Evolutionary conservation across 1,284 basidiomycete genomes (phyloP).

Genomic region (Ceratobasidium sp.): DNA sequence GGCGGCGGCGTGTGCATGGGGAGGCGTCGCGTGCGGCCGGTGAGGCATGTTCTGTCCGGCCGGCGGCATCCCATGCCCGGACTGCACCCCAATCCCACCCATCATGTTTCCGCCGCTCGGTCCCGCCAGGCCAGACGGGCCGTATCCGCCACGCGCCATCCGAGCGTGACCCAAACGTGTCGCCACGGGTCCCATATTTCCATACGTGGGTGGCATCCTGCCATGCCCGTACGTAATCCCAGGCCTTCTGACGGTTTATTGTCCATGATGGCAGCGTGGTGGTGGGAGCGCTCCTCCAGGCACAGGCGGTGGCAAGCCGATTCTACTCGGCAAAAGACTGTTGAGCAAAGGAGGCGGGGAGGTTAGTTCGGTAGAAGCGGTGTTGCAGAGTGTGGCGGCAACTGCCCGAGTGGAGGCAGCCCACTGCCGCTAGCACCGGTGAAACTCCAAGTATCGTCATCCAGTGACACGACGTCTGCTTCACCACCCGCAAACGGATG

Average conservation of each 20-base stretch:
- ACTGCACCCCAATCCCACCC: neutral
- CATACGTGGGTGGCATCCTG: conserved; percentile 5
- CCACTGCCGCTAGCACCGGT: conserved; percentile 10
- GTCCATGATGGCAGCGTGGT: conserved; percentile 50
- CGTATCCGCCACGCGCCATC: too few species aligned
- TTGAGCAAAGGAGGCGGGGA: conserved; percentile 21
- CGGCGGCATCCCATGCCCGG: conserved; percentile 6
- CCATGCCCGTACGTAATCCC: conserved; percentile 6
- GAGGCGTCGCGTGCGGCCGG: conserved; percentile 5
- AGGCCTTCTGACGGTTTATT: conserved; percentile 7
- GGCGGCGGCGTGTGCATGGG: conserved; percentile 17
- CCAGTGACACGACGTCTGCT: conserved; percentile 27
- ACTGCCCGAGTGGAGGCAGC: conserved; percentile 1
- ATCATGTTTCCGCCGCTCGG: neutral
- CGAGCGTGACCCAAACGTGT: neutral
- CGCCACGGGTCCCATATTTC: neutral
- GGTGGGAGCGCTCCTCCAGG: conserved; percentile 52
- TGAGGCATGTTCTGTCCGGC: conserved; percentile 12
- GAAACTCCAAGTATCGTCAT: conserved; percentile 17
- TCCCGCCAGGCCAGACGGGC: neutral
- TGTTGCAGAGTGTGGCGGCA: neutral
- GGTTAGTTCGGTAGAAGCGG: neutral
- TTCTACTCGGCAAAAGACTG: conserved; percentile 34
- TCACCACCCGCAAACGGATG: conserved; percentile 42
- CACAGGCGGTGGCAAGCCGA: conserved; percentile 48